Percentiles rank a stretch among this genome's conserved stretches.
phyloP scores from a whole-genome alignment of 2,329 filamentous ascomycete genomes.

The Diplodia intermedia region DNA sequence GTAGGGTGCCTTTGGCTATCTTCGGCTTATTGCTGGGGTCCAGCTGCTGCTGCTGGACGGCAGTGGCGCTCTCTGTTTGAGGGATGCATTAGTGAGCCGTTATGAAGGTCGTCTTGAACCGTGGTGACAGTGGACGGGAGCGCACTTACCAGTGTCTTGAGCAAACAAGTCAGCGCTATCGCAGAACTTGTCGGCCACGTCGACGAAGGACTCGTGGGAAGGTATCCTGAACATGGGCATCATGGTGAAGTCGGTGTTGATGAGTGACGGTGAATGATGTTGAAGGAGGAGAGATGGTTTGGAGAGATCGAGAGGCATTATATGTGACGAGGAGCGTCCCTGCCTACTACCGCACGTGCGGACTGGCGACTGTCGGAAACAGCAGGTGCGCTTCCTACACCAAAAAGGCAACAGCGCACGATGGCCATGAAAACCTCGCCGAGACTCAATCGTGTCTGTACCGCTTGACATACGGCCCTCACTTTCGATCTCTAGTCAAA shows the following conservation, averaged over 20 bases:
- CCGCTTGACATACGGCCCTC: too few relatives aligned
- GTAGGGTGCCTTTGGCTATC: background rate
- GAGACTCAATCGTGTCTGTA: too few relatives aligned
- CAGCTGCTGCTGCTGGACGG: too few relatives aligned
- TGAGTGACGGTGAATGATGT: background rate
- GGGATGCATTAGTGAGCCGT: too few relatives aligned
- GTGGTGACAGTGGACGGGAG: background rate
- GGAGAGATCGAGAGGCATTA: background rate
- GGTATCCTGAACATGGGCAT: background rate
- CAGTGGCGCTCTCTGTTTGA: background rate
- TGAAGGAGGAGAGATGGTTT: background rate
- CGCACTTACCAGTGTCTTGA: background rate
- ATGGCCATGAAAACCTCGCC: too few relatives aligned
- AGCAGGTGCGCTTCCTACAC: too few relatives aligned
- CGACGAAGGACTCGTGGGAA: background rate
- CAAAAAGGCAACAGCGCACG: too few relatives aligned
- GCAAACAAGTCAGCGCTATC: background rate
- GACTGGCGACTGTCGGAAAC: too few relatives aligned
- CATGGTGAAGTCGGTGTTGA: background rate
- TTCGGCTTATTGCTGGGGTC: background rate
- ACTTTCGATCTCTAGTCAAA: too few relatives aligned
- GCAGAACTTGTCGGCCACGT: background rate
- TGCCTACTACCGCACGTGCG: too few relatives aligned
- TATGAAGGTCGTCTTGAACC: too few relatives aligned
- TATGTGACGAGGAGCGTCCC: background rate